phyloP scores from a whole-genome alignment of 2,329 filamentous ascomycete species.

The Aspergillus ochraceus region DNA sequence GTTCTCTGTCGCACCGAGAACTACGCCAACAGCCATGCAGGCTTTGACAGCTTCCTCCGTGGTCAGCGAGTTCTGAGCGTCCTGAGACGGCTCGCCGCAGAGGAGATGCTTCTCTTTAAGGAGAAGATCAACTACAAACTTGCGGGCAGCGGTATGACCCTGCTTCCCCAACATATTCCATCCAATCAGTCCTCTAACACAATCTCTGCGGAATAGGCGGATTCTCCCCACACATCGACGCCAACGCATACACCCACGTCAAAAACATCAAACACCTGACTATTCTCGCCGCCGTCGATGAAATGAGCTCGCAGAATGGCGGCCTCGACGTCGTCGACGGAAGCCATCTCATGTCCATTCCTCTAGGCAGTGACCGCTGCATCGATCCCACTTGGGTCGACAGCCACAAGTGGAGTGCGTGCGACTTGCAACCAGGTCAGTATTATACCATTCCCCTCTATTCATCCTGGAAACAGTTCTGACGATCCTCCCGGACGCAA shows the following conservation, averaged over 20 bases:
- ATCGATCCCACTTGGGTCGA: conserved; percentile 38
- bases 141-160: conserved; percentile 35
- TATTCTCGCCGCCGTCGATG: conserved; percentile 41
- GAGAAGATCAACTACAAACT: conserved; percentile 49
- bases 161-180: too few relatives aligned
- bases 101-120: conserved; percentile 46
- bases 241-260: conserved; percentile 45
- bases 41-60: conserved; percentile 38
- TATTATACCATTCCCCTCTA: background rate
- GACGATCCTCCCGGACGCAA: background rate
- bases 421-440: conserved; percentile 36
- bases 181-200: background rate
- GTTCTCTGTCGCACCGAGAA: conserved; percentile 38
- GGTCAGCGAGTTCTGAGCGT: conserved; percentile 31
- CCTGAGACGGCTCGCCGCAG: conserved; percentile 35
- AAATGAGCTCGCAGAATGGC: conserved; percentile 37
- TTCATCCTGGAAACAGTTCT: background rate
- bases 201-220: conserved; percentile 24
- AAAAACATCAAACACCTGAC: conserved; percentile 44
- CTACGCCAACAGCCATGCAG: conserved; percentile 32
- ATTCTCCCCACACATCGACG: conserved; percentile 43
- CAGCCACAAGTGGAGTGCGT: conserved; percentile 35
- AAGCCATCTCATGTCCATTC: conserved; percentile 38
- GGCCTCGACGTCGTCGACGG: conserved; percentile 44
- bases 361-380: conserved; percentile 35